Percentiles rank a stretch among this genome's conserved stretches.
Conservation (phyloP, 805 yeast species). For the Barnettozyma populi region DNA sequence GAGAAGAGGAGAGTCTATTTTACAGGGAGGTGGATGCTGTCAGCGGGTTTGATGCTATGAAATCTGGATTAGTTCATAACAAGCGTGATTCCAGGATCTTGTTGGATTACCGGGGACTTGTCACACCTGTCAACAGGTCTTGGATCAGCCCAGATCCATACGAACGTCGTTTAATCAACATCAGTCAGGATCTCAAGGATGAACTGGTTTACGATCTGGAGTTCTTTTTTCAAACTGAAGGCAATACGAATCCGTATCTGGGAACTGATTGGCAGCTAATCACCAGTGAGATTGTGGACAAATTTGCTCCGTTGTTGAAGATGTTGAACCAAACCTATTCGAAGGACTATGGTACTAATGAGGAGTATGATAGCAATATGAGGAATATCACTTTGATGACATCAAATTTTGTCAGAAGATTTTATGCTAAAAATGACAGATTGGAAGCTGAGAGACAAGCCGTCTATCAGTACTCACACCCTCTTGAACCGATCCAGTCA, state of each 20-base stretch:
- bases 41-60: conserved; percentile 39
- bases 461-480: conserved; percentile 7
- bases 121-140: conserved; percentile 49
- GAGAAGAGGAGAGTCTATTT: conserved; percentile 12
- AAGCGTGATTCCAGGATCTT: conserved; percentile 43
- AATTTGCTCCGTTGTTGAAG: conserved; percentile 47
- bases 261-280: conserved; percentile 54
- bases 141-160: conserved; percentile 45
- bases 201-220: conserved; percentile 34
- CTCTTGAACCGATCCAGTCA: conserved; percentile 2
- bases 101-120: conserved; percentile 47
- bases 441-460: conserved; percentile 11
- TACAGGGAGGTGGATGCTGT: conserved; percentile 23
- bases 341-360: conserved; percentile 1
- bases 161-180: conserved; percentile 31
- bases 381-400: conserved; percentile 37
- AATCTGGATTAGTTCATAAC: conserved; percentile 42
- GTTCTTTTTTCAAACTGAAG: conserved; percentile 24
- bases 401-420: conserved; percentile 42
- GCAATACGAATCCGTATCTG: conserved; percentile 31
- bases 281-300: conserved; percentile 41
- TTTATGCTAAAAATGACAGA: conserved; percentile 22
- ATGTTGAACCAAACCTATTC: conserved; percentile 35
- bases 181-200: conserved; percentile 30
- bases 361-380: conserved; percentile 19